Percentiles rank a stretch among this genome's conserved stretches.
Conservation (phyloP, 352 stramenopile species). For the Pythium brachiatum region DNA sequence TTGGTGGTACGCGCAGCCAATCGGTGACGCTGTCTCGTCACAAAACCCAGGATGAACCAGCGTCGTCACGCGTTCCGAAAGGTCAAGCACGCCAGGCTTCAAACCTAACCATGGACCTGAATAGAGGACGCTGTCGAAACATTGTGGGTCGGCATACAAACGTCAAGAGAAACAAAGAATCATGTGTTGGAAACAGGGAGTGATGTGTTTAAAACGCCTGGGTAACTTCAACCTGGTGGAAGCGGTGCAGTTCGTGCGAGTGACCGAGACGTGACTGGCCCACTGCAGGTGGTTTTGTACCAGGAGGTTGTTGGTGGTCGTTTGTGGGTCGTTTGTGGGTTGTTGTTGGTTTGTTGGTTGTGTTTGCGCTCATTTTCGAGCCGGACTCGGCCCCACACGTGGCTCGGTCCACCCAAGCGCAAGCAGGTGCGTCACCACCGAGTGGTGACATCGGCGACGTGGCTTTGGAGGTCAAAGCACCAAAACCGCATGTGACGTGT, state of each 20-base stretch:
- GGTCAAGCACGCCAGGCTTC: slow-evolving; percentile 11
- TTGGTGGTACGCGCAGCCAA: slow-evolving; percentile 9
- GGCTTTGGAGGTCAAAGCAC: background rate
- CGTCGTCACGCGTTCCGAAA: slow-evolving; percentile 20
- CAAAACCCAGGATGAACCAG: slow-evolving; percentile 19
- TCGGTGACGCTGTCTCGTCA: slow-evolving; percentile 20
- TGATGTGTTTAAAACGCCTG: background rate
- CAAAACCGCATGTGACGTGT: background rate
- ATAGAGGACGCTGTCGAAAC: slow-evolving; percentile 18
- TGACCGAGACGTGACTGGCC: background rate
- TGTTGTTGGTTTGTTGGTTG: background rate
- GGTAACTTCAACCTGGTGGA: slow-evolving; percentile 12
- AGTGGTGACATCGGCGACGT: background rate
- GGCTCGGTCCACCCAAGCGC: background rate
- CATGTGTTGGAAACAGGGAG: background rate
- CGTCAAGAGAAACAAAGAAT: background rate
- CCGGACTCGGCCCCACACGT: background rate
- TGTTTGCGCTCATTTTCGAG: background rate
- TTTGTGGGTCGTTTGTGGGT: no score
- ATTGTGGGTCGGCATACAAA: slow-evolving; percentile 1
- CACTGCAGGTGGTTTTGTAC: background rate
- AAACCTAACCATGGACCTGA: slow-evolving; percentile 20
- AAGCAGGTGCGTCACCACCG: background rate
- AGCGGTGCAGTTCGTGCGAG: background rate
- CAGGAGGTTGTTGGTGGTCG: background rate